Evolutionary conservation across 495 filamentous ascomycete genomes (phyloP).

Genomic region (Platismatia glauca): DNA sequence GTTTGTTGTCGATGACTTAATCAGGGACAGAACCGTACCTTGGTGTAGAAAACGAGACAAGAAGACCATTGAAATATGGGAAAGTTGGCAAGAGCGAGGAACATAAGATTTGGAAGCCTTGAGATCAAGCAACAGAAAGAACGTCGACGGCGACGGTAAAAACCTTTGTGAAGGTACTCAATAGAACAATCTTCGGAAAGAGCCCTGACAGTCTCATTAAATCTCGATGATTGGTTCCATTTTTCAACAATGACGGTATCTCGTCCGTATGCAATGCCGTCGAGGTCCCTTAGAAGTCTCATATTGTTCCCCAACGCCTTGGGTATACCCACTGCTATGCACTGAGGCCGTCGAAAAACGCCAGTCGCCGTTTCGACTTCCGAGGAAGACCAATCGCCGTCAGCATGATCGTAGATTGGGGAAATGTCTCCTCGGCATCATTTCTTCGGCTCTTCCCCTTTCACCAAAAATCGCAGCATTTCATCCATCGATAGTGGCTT

Average conservation of each 20-base stretch:
- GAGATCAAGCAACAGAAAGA: not conserved
- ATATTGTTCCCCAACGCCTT: not conserved
- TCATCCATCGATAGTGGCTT: slow-evolving; percentile 38
- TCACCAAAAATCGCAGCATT: slow-evolving; percentile 49
- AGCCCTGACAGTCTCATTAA: not conserved
- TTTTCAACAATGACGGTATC: not conserved
- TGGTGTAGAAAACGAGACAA: not conserved
- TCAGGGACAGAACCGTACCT: not conserved
- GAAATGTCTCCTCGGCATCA: not conserved
- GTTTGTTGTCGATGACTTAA: not conserved
- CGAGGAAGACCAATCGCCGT: not conserved
- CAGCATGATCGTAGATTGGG: not conserved
- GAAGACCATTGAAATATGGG: not conserved
- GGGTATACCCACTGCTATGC: not conserved
- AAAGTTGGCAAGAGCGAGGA: not conserved
- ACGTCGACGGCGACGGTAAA: not conserved
- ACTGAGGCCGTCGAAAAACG: not conserved
- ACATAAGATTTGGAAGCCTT: not conserved
- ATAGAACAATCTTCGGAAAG: not conserved
- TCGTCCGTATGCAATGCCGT: not conserved
- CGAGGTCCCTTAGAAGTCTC: not conserved
- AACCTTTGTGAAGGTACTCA: not conserved
- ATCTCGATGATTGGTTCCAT: not conserved
- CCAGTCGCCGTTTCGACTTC: not conserved
- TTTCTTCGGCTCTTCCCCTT: slow-evolving; percentile 36